A percentile compares a stretch with the other conserved stretches of the same genome.
These are phyloP conservation scores for Nannizziopsis barbatae DNA, from an alignment of 2,329 filamentous ascomycete genomes.

Conservation along the genomic window DNA sequence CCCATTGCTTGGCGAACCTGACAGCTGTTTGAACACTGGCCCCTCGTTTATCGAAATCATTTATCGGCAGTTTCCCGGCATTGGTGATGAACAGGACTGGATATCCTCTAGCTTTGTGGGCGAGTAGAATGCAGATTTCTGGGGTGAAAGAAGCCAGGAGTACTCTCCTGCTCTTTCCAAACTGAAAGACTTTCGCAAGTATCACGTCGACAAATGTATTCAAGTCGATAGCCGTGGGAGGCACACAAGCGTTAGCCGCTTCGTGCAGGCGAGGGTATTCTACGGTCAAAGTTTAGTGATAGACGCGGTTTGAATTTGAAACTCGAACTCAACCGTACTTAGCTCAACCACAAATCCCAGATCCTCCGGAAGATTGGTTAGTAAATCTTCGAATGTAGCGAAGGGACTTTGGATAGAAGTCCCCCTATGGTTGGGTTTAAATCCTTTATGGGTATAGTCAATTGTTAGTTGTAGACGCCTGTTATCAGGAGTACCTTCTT, in stretches of 20 bases:
- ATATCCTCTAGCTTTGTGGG: slow-evolving; percentile 18
- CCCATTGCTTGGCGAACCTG: slow-evolving; percentile 31
- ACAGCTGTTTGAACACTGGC: slow-evolving; percentile 30
- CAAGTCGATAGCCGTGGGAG: slow-evolving; percentile 29
- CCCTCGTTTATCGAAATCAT: slow-evolving; percentile 25
- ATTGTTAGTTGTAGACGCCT: slow-evolving; percentile 29
- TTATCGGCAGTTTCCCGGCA: slow-evolving; percentile 19
- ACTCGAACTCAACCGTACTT: slow-evolving; percentile 21
- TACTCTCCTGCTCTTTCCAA: slow-evolving; percentile 22
- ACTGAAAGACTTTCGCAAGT: slow-evolving; percentile 23
- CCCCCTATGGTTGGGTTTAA: slow-evolving; percentile 32
- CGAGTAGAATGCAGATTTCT: slow-evolving; percentile 22
- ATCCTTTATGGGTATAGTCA: slow-evolving; percentile 32
- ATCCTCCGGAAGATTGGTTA: slow-evolving; percentile 25
- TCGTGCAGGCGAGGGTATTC: slow-evolving; percentile 36
- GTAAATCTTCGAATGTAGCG: slow-evolving; percentile 30
- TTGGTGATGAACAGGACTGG: slow-evolving; percentile 24
- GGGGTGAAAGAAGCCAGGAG: slow-evolving; percentile 24
- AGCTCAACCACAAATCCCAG: slow-evolving; percentile 36
- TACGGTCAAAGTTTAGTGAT: slow-evolving; percentile 13
- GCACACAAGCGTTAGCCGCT: slow-evolving; percentile 25
- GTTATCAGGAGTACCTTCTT: slow-evolving; percentile 17
- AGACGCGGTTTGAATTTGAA: not conserved
- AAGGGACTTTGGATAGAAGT: slow-evolving; percentile 31
- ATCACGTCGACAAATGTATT: slow-evolving; percentile 33